These are phyloP conservation scores for Rauvolfia tetraphylla DNA, from an alignment of 257 asterid species.

Conservation along the genomic window DNA sequence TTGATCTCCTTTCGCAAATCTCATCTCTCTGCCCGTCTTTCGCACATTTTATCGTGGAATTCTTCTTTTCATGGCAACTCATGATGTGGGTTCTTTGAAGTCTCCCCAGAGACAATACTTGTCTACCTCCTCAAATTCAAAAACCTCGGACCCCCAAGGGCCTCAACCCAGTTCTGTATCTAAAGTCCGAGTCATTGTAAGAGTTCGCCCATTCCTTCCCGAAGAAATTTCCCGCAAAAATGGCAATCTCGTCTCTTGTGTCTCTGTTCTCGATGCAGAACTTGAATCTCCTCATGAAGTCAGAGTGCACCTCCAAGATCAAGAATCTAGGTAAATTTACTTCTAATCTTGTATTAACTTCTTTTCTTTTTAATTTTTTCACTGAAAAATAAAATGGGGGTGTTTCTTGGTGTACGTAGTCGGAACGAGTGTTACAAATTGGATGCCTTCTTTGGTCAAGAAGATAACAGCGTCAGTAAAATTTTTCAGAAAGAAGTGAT, in stretches of 20 bases:
- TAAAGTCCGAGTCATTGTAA: constrained; percentile 62
- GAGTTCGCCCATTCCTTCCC: constrained; percentile 83
- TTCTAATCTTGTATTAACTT: background rate
- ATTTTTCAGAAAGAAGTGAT: constrained; percentile 68
- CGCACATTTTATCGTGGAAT: too few relatives aligned
- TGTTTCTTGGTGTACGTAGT: constrained; percentile 32
- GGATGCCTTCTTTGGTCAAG: constrained; percentile 68
- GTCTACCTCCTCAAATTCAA: constrained; percentile 38
- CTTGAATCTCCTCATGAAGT: constrained; percentile 44
- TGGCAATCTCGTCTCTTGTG: constrained; percentile 49
- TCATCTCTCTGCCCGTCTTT: background rate
- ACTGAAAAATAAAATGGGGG: background rate
- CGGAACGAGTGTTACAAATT: constrained; percentile 77
- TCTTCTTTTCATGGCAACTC: constrained; percentile 22
- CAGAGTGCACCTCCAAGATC: constrained; percentile 66
- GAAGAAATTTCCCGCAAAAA: constrained; percentile 37
- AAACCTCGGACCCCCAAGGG: constrained; percentile 3
- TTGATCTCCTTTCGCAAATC: background rate
- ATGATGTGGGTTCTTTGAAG: constrained; percentile 16
- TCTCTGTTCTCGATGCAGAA: constrained; percentile 37
- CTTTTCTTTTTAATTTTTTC: background rate
- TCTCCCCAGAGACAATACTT: constrained; percentile 18
- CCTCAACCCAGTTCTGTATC: constrained; percentile 33
- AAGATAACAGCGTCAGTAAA: constrained; percentile 50
- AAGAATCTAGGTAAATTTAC: constrained; percentile 52